Conservation (phyloP, 495 filamentous ascomycete genomes). For the Trichoderma reesei region DNA sequence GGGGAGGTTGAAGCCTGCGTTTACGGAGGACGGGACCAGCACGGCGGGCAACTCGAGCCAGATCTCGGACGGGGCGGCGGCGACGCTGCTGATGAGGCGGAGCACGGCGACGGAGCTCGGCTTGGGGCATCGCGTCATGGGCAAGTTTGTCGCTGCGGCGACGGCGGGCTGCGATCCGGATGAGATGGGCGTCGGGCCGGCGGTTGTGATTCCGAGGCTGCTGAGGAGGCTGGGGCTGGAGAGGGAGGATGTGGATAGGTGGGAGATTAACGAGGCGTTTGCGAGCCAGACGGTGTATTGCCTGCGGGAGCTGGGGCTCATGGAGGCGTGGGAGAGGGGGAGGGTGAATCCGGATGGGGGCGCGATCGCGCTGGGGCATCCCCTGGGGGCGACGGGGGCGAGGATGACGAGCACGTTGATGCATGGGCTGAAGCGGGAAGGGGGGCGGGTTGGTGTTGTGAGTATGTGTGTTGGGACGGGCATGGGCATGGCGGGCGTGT, state of each 20-base stretch:
- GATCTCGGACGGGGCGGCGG: slow-evolving; percentile 80
- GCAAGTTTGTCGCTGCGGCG: slow-evolving; percentile 64
- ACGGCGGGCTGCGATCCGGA: slow-evolving; percentile 73
- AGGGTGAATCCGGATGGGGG: slow-evolving; percentile 87
- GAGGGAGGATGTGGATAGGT: slow-evolving; percentile 66
- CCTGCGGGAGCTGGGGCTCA: slow-evolving; percentile 59
- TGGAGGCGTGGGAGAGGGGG: slow-evolving; percentile 45
- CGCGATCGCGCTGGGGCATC: slow-evolving; percentile 87
- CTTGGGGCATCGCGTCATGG: slow-evolving; percentile 57
- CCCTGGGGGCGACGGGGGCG: slow-evolving; percentile 84
- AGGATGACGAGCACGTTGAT: slow-evolving; percentile 70
- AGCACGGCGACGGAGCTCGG: slow-evolving; percentile 70
- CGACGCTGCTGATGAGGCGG: slow-evolving; percentile 72
- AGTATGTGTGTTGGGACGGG: slow-evolving; percentile 89
- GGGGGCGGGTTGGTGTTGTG: slow-evolving; percentile 58
- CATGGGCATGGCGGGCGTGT: slow-evolving; percentile 85
- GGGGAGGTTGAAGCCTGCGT: slow-evolving; percentile 74
- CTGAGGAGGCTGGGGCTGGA: slow-evolving; percentile 53
- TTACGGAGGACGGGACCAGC: slow-evolving; percentile 57
- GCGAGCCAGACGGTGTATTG: slow-evolving; percentile 82
- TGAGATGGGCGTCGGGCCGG: slow-evolving; percentile 90
- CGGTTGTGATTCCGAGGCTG: slow-evolving; percentile 74
- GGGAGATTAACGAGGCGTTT: slow-evolving; percentile 97
- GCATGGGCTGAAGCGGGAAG: slow-evolving; percentile 48
- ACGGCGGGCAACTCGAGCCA: slow-evolving; percentile 86